phyloP scores from a whole-genome alignment of 768 basidiomycete genomes.

The Lepiota brunneoincarnata region DNA sequence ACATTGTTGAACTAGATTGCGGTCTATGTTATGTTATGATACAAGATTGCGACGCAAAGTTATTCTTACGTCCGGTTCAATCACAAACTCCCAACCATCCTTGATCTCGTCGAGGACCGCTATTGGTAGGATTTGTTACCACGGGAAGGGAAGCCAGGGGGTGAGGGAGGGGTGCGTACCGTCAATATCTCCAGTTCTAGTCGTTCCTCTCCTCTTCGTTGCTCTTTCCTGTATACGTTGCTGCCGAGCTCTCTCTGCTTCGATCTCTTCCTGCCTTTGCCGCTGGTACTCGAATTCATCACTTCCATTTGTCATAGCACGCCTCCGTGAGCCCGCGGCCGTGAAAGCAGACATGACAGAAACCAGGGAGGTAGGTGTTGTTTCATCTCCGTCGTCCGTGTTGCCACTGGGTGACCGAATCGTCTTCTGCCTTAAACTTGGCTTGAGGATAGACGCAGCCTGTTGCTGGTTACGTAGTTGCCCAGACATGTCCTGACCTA shows the following conservation, averaged over 20 bases:
- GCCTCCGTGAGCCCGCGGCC: slow-evolving; percentile 56
- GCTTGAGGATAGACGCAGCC: slow-evolving; percentile 12
- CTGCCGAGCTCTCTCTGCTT: slow-evolving; percentile 64
- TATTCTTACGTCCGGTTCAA: slow-evolving; percentile 68
- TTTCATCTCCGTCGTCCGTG: slow-evolving; percentile 30
- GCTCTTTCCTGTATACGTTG: slow-evolving; percentile 67
- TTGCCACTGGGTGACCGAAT: slow-evolving; percentile 30
- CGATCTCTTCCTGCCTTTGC: slow-evolving; percentile 58
- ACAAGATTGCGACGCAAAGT: slow-evolving; percentile 11
- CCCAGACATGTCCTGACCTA: slow-evolving; percentile 40
- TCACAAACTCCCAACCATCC: slow-evolving; percentile 88
- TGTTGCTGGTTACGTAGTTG: slow-evolving; percentile 14
- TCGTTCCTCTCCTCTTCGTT: slow-evolving; percentile 49
- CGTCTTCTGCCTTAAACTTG: slow-evolving; percentile 16
- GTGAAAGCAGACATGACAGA: slow-evolving; percentile 71
- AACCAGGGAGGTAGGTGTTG: slow-evolving; percentile 47
- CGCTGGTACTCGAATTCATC: slow-evolving; percentile 55
- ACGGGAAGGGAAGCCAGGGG: neutral
- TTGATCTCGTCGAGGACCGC: slow-evolving; percentile 84
- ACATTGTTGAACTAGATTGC: slow-evolving; percentile 83
- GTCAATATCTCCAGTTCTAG: slow-evolving; percentile 80
- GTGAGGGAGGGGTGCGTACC: slow-evolving; percentile 42
- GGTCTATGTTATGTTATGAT: slow-evolving; percentile 1
- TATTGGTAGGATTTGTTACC: slow-evolving; percentile 24
- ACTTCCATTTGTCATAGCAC: slow-evolving; percentile 48